phyloP scores from a whole-genome alignment of 1,284 basidiomycete genomes.

The Ceratobasidium sp. region DNA sequence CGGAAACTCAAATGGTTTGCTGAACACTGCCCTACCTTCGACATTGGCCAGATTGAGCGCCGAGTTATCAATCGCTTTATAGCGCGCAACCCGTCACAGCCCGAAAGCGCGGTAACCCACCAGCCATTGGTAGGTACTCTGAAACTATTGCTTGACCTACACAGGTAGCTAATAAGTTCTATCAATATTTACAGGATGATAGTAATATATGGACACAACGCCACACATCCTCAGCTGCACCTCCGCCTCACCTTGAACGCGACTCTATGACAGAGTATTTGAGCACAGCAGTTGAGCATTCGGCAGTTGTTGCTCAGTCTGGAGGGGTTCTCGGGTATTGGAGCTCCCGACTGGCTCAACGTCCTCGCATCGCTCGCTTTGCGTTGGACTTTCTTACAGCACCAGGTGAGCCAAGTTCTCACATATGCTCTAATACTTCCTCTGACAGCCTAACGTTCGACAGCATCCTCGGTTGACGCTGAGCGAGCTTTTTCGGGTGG shows the following conservation, averaged over 20 bases:
- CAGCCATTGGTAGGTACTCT: not conserved
- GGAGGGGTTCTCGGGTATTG: constrained; percentile 10
- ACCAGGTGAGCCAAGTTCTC: not conserved
- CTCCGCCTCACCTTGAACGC: not conserved
- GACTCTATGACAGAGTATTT: constrained; percentile 12
- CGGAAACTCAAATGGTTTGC: constrained; percentile 30
- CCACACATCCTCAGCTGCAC: constrained; percentile 9
- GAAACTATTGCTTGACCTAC: not conserved
- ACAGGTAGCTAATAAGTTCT: not conserved
- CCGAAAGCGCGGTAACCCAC: not conserved
- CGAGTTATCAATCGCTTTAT: not conserved
- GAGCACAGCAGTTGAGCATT: not conserved
- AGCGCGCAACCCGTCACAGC: not conserved
- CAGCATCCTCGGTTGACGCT: no score
- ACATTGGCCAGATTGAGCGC: not conserved
- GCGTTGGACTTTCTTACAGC: constrained; percentile 26
- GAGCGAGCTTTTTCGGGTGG: no score
- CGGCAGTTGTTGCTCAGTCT: not conserved
- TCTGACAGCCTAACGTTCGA: no score
- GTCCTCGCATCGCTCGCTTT: constrained; percentile 16
- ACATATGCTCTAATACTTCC: not conserved
- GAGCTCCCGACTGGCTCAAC: constrained; percentile 13
- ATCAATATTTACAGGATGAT: not conserved
- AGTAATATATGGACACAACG: constrained; percentile 35
- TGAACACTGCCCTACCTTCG: not conserved